Evolutionary conservation across 2,329 filamentous ascomycete species (phyloP).

Genomic region (Karstenula rhodostoma): DNA sequence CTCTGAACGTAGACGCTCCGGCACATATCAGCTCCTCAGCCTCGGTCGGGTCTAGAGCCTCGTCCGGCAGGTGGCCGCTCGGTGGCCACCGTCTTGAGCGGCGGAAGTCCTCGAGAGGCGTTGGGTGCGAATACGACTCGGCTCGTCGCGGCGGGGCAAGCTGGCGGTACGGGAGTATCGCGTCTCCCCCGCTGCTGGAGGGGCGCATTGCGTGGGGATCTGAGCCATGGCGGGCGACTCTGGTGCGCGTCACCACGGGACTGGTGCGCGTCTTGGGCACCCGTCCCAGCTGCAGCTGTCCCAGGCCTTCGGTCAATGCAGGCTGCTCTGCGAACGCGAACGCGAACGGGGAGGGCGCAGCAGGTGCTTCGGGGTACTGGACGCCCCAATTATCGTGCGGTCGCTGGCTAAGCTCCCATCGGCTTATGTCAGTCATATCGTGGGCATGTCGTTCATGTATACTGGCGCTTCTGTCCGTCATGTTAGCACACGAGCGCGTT

Average conservation of each 20-base stretch:
- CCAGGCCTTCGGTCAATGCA: slow-evolving; percentile 32
- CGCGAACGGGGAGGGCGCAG: slow-evolving; percentile 35
- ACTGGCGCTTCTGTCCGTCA: slow-evolving; percentile 28
- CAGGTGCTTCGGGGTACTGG: slow-evolving; percentile 33
- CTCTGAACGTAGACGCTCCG: slow-evolving; percentile 52
- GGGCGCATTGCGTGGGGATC: slow-evolving; percentile 40
- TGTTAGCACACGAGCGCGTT: slow-evolving; percentile 33
- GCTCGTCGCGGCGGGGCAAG: slow-evolving; percentile 37
- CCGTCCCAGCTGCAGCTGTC: slow-evolving; percentile 38
- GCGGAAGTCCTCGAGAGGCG: slow-evolving; percentile 49
- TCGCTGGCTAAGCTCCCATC: slow-evolving; percentile 43
- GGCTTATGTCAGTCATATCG: slow-evolving; percentile 46
- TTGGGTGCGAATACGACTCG: slow-evolving; percentile 48
- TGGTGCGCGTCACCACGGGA: slow-evolving; percentile 45
- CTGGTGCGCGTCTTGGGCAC: slow-evolving; percentile 42
- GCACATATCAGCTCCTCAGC: slow-evolving; percentile 50
- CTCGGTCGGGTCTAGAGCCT: slow-evolving; percentile 39
- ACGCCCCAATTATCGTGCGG: slow-evolving; percentile 41
- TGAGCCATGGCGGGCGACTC: slow-evolving; percentile 48
- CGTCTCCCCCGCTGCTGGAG: slow-evolving; percentile 43
- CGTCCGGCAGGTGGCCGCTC: slow-evolving; percentile 45
- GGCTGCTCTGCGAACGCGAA: slow-evolving; percentile 40
- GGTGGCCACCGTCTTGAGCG: slow-evolving; percentile 50
- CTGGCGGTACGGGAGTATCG: slow-evolving; percentile 35
- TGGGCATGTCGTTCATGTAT: slow-evolving; percentile 43